Evolutionary conservation across 2,329 filamentous ascomycete genomes (phyloP).

Genomic region (Exophiala lecanii-corni): DNA sequence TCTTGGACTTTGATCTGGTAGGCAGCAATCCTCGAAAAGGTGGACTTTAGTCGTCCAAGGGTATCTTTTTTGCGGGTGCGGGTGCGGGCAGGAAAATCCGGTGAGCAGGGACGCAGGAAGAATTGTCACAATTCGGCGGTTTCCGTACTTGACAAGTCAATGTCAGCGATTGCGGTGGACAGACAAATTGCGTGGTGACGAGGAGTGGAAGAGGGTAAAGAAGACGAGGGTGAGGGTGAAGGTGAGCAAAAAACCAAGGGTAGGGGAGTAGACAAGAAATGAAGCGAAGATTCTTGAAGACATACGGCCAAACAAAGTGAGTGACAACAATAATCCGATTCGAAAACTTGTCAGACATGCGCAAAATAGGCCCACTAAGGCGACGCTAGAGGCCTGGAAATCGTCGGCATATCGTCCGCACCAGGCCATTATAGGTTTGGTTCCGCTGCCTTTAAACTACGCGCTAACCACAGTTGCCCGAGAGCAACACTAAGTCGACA

Average conservation of each 20-base stretch:
- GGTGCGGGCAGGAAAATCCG: conserved; percentile 3
- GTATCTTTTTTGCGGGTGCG: too few relatives aligned
- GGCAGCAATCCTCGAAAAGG: neutral
- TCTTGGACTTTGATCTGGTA: neutral
- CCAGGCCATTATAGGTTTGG: too few relatives aligned
- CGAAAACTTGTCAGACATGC: neutral
- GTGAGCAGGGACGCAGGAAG: conserved; percentile 11
- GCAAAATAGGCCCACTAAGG: too few relatives aligned
- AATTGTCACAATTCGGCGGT: conserved; percentile 32
- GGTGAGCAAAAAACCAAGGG: conserved; percentile 11
- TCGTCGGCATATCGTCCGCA: too few relatives aligned
- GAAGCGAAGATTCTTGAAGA: conserved; percentile 7
- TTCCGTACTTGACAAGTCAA: conserved; percentile 48
- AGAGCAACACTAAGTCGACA: too few relatives aligned
- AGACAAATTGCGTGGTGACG: conserved; percentile 28
- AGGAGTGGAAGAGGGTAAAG: conserved; percentile 25
- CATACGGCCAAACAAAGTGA: too few relatives aligned
- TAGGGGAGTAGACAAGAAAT: conserved; percentile 3
- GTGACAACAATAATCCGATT: too few relatives aligned
- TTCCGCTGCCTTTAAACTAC: too few relatives aligned
- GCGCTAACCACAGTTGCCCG: too few relatives aligned
- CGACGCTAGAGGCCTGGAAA: too few relatives aligned
- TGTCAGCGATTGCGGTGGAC: conserved; percentile 40
- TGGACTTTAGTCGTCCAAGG: neutral
- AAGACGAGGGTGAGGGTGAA: conserved; percentile 24